phyloP scores from a whole-genome alignment of 2,329 filamentous ascomycete species.

The Nemania abortiva region DNA sequence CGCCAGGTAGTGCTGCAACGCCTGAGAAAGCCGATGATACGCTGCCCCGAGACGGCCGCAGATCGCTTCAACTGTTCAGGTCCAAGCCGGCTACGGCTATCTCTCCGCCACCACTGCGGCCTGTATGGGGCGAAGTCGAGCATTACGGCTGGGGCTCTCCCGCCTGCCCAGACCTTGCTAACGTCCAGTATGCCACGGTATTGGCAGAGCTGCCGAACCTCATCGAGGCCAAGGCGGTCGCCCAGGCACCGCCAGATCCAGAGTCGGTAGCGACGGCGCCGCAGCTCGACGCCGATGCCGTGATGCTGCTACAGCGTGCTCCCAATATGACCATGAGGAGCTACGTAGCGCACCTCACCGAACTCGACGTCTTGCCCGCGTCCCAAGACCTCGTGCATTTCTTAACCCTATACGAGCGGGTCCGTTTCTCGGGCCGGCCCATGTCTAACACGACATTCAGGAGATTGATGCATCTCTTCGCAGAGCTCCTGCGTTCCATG shows the following conservation, averaged over 20 bases:
- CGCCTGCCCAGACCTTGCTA: slow-evolving; percentile 76
- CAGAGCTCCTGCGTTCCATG: slow-evolving; percentile 83
- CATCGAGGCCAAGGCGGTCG: slow-evolving; percentile 93
- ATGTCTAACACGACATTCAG: slow-evolving; percentile 79
- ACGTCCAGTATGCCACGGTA: slow-evolving; percentile 86
- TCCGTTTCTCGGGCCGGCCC: slow-evolving; percentile 80
- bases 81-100: slow-evolving; percentile 60
- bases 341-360: slow-evolving; percentile 79
- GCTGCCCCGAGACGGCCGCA: slow-evolving; percentile 36
- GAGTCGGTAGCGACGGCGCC: slow-evolving; percentile 55
- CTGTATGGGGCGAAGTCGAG: slow-evolving; percentile 83
- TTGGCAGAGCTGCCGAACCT: slow-evolving; percentile 87
- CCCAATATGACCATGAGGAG: slow-evolving; percentile 79
- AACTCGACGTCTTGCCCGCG: slow-evolving; percentile 69
- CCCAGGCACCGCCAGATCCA: slow-evolving; percentile 74
- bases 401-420: slow-evolving; percentile 81
- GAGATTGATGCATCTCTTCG: slow-evolving; percentile 85
- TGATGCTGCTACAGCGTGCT: slow-evolving; percentile 78
- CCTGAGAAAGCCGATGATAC: slow-evolving; percentile 14
- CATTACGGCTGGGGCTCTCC: slow-evolving; percentile 93
- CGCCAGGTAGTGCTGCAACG: slow-evolving; percentile 32
- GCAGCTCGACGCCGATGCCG: slow-evolving; percentile 73
- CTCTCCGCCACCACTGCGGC: slow-evolving; percentile 62
- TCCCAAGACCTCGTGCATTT: slow-evolving; percentile 68
- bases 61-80: slow-evolving; percentile 44